phyloP scores from a whole-genome alignment of 805 yeast genomes.

The Wickerhamomyces silvicola region DNA sequence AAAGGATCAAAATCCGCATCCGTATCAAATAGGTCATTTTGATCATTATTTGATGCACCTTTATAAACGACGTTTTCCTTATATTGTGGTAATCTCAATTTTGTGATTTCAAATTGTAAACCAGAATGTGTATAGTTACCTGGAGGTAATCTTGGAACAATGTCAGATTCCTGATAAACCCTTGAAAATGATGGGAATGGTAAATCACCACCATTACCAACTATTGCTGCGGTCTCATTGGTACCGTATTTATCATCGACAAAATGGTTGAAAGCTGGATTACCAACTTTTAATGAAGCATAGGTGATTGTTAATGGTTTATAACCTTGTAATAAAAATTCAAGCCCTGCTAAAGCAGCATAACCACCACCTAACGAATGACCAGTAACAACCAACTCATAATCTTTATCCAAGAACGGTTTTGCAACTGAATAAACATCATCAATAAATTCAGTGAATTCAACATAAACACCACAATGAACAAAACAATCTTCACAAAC shows the following conservation, averaged over 20 bases:
- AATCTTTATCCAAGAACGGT: constrained; percentile 34
- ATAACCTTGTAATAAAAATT: constrained; percentile 46
- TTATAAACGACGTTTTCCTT: constrained; percentile 9
- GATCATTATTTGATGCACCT: constrained; percentile 12
- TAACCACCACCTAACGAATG: constrained; percentile 78
- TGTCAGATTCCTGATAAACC: constrained; percentile 51
- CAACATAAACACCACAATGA: constrained; percentile 58
- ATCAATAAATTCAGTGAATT: constrained; percentile 35
- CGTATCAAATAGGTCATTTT: constrained; percentile 6
- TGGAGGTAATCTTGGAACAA: constrained; percentile 58
- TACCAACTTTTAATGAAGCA: constrained; percentile 65
- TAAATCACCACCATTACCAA: constrained; percentile 25
- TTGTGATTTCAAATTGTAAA: constrained; percentile 27
- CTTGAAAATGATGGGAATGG: constrained; percentile 34
- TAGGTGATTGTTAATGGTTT: constrained; percentile 50
- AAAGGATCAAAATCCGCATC: constrained; percentile 6
- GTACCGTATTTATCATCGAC: constrained; percentile 45
- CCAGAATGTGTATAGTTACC: constrained; percentile 28
- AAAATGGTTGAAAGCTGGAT: constrained; percentile 41
- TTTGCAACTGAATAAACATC: constrained; percentile 28
- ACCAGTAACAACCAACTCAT: constrained; percentile 51
- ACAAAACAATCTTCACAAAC: constrained; percentile 48
- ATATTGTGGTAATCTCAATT: constrained; percentile 30
- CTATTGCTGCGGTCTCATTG: constrained; percentile 20
- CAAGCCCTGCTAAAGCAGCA: constrained; percentile 57